phyloP scores from a whole-genome alignment of 805 yeast species.

The Lipomyces kockii region DNA sequence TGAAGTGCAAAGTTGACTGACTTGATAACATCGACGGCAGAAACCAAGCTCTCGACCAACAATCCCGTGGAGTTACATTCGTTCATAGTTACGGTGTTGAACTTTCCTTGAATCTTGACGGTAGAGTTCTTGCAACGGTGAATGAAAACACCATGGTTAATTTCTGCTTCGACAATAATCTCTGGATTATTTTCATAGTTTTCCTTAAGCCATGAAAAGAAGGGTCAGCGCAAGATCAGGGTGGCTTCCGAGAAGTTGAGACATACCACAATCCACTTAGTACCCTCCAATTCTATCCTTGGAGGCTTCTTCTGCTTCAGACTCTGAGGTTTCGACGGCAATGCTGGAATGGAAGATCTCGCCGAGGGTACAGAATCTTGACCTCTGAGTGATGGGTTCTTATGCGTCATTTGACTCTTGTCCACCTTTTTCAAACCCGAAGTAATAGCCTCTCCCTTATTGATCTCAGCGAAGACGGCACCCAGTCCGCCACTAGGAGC shows the following conservation, averaged over 20 bases:
- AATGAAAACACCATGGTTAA: constrained; percentile 86
- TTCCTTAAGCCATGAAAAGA: constrained; percentile 46
- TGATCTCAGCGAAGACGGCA: constrained; percentile 91
- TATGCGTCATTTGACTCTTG: constrained; percentile 90
- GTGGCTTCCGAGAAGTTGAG: neutral
- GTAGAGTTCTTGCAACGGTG: constrained; percentile 78
- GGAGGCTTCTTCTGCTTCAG: constrained; percentile 58
- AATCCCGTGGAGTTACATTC: constrained; percentile 74
- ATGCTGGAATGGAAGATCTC: constrained; percentile 46
- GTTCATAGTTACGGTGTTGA: constrained; percentile 81
- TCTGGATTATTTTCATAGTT: constrained; percentile 69
- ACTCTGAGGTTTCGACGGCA: constrained; percentile 82
- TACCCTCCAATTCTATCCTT: constrained; percentile 74
- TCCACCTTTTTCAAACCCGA: constrained; percentile 89
- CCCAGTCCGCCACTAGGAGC: constrained; percentile 60
- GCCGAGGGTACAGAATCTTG: constrained; percentile 53
- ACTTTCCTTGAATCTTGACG: constrained; percentile 86
- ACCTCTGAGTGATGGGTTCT: constrained; percentile 79
- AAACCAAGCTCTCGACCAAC: constrained; percentile 80
- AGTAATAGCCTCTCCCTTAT: constrained; percentile 83
- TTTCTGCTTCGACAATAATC: constrained; percentile 75
- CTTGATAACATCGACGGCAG: constrained; percentile 88
- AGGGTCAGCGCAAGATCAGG: neutral
- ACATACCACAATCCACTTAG: constrained; percentile 73
- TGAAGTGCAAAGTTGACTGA: constrained; percentile 82